Evolutionary conservation across 768 basidiomycete species (phyloP), one percentile per base, ranked within the genome.

Genomic region (Russula emetica): DNA sequence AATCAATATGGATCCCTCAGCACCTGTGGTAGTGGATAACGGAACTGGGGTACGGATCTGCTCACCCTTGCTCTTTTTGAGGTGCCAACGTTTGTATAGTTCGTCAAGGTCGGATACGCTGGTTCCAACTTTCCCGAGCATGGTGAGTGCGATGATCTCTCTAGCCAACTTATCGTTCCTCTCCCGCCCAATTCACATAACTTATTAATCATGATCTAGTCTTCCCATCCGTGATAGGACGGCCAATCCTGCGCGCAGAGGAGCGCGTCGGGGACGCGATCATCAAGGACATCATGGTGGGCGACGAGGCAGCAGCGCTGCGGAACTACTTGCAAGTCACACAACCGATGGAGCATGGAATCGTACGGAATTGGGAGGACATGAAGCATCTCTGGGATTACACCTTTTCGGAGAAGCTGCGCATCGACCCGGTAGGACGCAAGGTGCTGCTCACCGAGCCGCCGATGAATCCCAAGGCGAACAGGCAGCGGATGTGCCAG

Each of bases 371-470:
- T 76, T 99, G 97, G 97, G 92, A 94, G 73, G 97, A 99, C 76
- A 99, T 98, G 97, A 88, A 88, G 72, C 84, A 93, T 71, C 82
- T 98, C 20, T 99, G 97, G 97, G 87, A 99, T 75, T 98, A 98
- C 76, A 99, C 97, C 0, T 99, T 99, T 74, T 79, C 92, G 70
- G 94, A 97, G 79, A 98, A 98, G 78, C 84, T 99, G 69, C 83
- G 85, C 72, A 80, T 98, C 67, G 88, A 98, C 71, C 87, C 95
- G 49, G 78, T 80, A 28, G 97, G 93, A 0, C 80, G 84, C 66
- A 99, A 98, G 77, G 83, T 99, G 44, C 76, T 99, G 66, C 81
- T 99, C 70, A 99, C 97, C 0, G 97, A 99, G 75, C 97, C 97
- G 18, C 97, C 97, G 32, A 98, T 98, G 97, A 98, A 99, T 76